Percentiles rank a stretch among this genome's conserved stretches.
phyloP scores from a whole-genome alignment of 2,329 filamentous ascomycete genomes.

The Phialemoniopsis sp. region DNA sequence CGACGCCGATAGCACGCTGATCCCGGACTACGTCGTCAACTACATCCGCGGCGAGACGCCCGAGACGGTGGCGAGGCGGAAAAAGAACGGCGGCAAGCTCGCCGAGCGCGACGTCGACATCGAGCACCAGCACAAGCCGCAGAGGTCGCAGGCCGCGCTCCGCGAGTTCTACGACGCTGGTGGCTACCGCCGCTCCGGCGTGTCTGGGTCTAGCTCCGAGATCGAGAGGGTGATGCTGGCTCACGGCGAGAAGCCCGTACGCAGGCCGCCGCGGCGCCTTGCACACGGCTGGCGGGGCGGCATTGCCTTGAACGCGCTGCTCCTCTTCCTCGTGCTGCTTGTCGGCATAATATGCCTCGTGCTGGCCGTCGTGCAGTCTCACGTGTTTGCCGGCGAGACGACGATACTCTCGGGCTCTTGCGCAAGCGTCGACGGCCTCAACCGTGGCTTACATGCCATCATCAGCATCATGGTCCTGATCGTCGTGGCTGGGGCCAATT shows the following conservation, averaged over 20 bases:
- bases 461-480: slow-evolving; percentile 38
- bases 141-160: slow-evolving; percentile 26
- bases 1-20: slow-evolving; percentile 32
- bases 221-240: neutral
- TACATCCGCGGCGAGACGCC: slow-evolving; percentile 53
- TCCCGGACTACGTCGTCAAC: slow-evolving; percentile 53
- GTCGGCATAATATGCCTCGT: slow-evolving; percentile 30
- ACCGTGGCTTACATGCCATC: slow-evolving; percentile 36
- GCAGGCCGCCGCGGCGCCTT: slow-evolving; percentile 9
- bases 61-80: slow-evolving; percentile 42
- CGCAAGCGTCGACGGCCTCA: slow-evolving; percentile 24
- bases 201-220: slow-evolving; percentile 7
- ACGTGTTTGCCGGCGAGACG: slow-evolving; percentile 26
- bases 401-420: slow-evolving; percentile 34
- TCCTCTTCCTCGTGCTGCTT: slow-evolving; percentile 31
- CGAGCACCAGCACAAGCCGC: slow-evolving; percentile 15
- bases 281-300: slow-evolving; percentile 44
- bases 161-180: slow-evolving; percentile 20
- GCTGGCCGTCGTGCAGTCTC: slow-evolving; percentile 19
- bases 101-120: slow-evolving; percentile 25
- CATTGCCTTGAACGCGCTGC: slow-evolving; percentile 35
- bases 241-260: no score
- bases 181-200: neutral
- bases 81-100: slow-evolving; percentile 25
- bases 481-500: slow-evolving; percentile 45